Base-by-base conservation (phyloP, 164 flowering plant genomes). In the Macadamia integrifolia region DNA sequence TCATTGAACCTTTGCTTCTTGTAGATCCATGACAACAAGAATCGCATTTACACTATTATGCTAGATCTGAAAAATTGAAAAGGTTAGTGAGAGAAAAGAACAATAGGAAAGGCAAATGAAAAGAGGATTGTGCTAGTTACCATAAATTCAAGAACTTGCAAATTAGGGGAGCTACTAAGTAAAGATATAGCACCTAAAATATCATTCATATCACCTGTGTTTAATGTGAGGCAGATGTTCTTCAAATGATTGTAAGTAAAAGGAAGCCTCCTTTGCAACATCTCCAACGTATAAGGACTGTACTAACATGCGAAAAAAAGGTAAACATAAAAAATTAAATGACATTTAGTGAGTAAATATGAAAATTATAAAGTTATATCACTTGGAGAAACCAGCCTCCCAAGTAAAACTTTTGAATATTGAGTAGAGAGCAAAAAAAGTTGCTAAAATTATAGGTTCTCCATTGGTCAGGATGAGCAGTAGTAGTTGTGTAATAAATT, bases 251-350 rank as follows among this genome's bases (percentile, higher is more conserved):
- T n/a, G 48, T 81, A 81, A 1, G 77, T 76, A 29, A 13, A 30
- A 32, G 82, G 84, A 40, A 83, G 73, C 73, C 58, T 81, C 60
- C 58, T 70, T 14, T 23, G 80, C 83, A 9, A 83, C 61, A 30
- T 58, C 48, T 17, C 86, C 86, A 65, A 70, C 49, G 64, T 84
- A 73, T 72, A 85, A 72, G 76, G 78, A 82, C 88, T 87, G 74
- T 9, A 11, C 3, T 46, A 46, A 9, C 23, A 46, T 46, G 6
- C 50, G 1, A 11, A 8, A 4, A 46, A 46, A 46, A 46, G 23
- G 1, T 9, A 46, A 11, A 46, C 9, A 46, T 46, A 46, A 46
- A 46, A 3, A 3, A 46, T 8, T 8, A 9, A 3, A 46, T 8
- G 50, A 1, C 13, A 46, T 3, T 46, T 46, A 1, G 7, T 46